Percentiles rank a stretch among this genome's conserved stretches.
phyloP scores from a whole-genome alignment of 1,284 basidiomycete genomes.

The Schizophyllum commune region DNA sequence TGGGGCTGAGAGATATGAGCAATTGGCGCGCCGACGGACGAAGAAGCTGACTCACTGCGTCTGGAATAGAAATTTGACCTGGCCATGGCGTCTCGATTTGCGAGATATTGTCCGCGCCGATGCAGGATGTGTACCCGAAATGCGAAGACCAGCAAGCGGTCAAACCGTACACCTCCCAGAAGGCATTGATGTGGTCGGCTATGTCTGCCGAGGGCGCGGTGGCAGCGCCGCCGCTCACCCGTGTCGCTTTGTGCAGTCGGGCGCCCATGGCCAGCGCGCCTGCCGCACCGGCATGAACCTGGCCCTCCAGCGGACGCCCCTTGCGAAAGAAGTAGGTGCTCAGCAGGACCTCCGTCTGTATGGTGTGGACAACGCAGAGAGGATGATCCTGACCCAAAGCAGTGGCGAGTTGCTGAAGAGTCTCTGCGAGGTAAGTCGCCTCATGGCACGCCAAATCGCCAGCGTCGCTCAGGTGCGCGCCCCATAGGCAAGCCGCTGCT shows the following conservation, averaged over 20 bases:
- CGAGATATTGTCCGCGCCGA: not conserved
- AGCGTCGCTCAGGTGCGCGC: not conserved
- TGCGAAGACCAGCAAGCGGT: not conserved
- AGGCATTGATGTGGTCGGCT: slow-evolving; percentile 7
- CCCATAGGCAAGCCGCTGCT: not conserved
- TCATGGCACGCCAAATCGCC: not conserved
- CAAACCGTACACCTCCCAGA: slow-evolving; percentile 5
- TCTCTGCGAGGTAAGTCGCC: not conserved
- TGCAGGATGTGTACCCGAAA: not conserved
- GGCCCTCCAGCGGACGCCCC: slow-evolving; percentile 12
- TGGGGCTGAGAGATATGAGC: not conserved
- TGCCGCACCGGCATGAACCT: slow-evolving; percentile 11
- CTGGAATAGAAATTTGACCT: not conserved
- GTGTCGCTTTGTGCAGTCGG: slow-evolving; percentile 3
- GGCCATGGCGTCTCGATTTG: slow-evolving; percentile 11
- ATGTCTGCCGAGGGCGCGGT: slow-evolving; percentile 1
- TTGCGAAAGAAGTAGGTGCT: slow-evolving; percentile 11
- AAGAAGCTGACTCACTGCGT: too few species aligned
- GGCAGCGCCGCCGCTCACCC: not conserved
- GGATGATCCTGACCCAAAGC: not conserved
- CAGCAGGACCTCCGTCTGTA: slow-evolving; percentile 15
- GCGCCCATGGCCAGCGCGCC: slow-evolving; percentile 10
- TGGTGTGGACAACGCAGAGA: slow-evolving; percentile 10
- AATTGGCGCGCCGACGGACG: not conserved
- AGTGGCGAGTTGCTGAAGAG: slow-evolving; percentile 1